These are phyloP conservation scores for Candida sp. DNA, from an alignment of 1,139 yeast species.

Conservation along the genomic window DNA sequence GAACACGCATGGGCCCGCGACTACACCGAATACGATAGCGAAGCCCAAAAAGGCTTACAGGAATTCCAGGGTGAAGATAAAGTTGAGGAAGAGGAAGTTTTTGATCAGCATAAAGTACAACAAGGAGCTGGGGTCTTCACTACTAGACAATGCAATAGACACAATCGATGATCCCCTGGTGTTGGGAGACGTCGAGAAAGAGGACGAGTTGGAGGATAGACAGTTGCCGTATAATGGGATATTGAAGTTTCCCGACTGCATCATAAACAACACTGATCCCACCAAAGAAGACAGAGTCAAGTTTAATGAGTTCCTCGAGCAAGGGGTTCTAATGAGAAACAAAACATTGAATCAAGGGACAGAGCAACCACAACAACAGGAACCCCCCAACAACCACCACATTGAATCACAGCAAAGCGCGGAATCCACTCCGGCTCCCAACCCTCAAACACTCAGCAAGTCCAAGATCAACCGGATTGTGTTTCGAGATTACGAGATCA, in stretches of 20 bases:
- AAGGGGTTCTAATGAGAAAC: constrained; percentile 27
- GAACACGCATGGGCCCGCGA: constrained; percentile 6
- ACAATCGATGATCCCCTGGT: background rate
- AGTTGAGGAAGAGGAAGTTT: background rate
- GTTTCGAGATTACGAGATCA: constrained; percentile 73
- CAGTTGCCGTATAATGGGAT: constrained; percentile 73
- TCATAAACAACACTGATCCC: constrained; percentile 66
- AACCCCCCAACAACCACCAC: background rate
- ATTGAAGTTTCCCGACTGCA: constrained; percentile 60
- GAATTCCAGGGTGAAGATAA: background rate
- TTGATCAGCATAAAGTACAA: background rate
- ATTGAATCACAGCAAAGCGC: constrained; percentile 5
- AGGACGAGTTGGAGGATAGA: constrained; percentile 8
- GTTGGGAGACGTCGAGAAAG: background rate
- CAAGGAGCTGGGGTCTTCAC: background rate
- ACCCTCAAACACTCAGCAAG: constrained; percentile 9
- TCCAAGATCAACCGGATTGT: constrained; percentile 57
- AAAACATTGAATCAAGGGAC: constrained; percentile 1
- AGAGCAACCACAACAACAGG: background rate
- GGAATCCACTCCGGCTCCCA: constrained; percentile 22
- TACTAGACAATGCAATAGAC: background rate
- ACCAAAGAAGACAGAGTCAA: constrained; percentile 48
- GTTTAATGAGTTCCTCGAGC: constrained; percentile 39
- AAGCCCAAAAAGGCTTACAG: background rate
- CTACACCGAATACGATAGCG: background rate